Evolutionary conservation across 176 grass and related monocot genomes (phyloP), one percentile per base, ranked within the genome.

Genomic region (Zoysia japonica): DNA sequence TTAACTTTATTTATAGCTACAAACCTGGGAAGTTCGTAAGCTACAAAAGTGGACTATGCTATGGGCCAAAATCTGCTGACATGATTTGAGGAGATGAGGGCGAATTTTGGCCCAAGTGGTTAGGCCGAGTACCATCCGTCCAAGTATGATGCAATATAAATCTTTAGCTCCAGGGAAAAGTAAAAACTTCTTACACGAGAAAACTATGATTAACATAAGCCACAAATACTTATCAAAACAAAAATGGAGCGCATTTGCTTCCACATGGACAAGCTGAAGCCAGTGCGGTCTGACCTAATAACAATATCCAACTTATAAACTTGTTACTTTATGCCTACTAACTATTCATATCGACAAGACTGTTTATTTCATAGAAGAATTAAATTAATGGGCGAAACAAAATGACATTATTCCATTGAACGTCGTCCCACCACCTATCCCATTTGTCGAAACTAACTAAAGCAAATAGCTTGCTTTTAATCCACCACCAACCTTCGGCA

Each of bases 321-420:
- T 71, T 85, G 44, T 76, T 80, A 49, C 67, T 19, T 89, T 81
- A 20, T 53, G 45, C 71, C 39, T 49, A 57, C 17, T 1, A 70
- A 65, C 78, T 77, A 82, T 39, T 66, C 67, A 78, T 69, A 87
- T 81, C 35, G 40, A 84, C 85, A 87, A 78, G 80, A 81, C 78
- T 75, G 82, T 61, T 81, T 86, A 61, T 82, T 85, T 80, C 61
- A 78, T 77, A 55, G 71, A 88, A 80, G 72, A 88, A 90, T 86
- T 47, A 80, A 79, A 93, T 88, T 40, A 83, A 89, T 89, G 44
- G 68, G 76, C 65, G n/a, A 79, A 80, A 81, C 78, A 61, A 79
- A 78, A 87, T 59, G 63, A 52, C 53, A 42, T 87, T 65, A 72
- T 87, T 55, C 81, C 53, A 40, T 20, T 41, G 20, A 82, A 87